Conservation (phyloP, 345 rosid species). For the Heritiera littoralis region DNA sequence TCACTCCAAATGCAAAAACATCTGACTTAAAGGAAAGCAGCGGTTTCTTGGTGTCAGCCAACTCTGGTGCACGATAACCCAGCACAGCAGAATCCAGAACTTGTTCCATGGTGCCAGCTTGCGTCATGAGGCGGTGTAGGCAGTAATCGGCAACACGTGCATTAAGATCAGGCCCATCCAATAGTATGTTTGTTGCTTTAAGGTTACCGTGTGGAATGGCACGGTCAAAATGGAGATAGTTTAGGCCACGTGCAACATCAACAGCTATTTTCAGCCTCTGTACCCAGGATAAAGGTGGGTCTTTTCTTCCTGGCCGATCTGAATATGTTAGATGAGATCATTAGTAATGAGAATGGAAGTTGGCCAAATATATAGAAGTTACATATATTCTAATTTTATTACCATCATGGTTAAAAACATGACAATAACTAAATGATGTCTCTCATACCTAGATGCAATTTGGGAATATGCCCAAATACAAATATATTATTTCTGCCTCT, state of each 20-base stretch:
- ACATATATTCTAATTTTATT: background rate
- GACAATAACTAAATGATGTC: background rate
- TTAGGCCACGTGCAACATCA: constrained; percentile 97
- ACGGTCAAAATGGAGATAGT: constrained; percentile 98
- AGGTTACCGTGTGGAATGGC: constrained; percentile 96
- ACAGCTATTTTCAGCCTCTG: constrained; percentile 91
- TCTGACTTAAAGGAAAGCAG: constrained; percentile 91
- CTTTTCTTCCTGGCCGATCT: constrained; percentile 97
- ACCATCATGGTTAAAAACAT: background rate
- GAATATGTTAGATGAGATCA: constrained; percentile 21
- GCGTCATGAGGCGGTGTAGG: constrained; percentile 95
- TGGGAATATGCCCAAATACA: background rate
- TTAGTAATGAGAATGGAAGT: constrained; percentile 16
- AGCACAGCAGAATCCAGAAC: constrained; percentile 90
- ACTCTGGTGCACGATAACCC: constrained; percentile 94
- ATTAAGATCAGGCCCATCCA: constrained; percentile 90
- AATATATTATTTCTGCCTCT: background rate
- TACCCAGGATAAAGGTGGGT: constrained; percentile 74
- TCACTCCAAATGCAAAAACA: constrained; percentile 91
- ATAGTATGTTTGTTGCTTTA: constrained; percentile 77
- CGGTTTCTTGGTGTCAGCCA: constrained; percentile 88
- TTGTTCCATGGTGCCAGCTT: constrained; percentile 90
- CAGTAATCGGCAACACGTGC: constrained; percentile 96
- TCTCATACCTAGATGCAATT: background rate
- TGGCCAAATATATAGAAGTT: background rate